Base-by-base conservation (phyloP, 163 green algal species). In the Prototheca cutis region DNA sequence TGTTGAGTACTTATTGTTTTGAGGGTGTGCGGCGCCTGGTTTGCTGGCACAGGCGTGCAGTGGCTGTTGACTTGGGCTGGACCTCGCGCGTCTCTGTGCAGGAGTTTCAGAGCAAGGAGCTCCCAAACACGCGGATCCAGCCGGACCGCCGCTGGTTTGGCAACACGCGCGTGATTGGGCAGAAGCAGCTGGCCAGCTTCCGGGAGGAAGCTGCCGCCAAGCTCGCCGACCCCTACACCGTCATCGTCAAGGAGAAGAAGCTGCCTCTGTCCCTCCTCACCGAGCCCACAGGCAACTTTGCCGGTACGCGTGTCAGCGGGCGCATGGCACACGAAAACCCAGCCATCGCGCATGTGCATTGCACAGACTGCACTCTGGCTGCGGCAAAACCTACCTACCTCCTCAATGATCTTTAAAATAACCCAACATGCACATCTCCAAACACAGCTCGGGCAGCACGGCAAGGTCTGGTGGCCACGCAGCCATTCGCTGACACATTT, bases 101-200 rank as follows among this genome's bases (percentile, higher is more conserved):
- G 80, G 88, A 97, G 23, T 72, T 96, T 31, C 93, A 99, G 74
- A 90, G 75, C 36, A 94, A 89, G 62, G 91, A 95, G 6, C 74
- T 98, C 39, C 93, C 93, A 18, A 89, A 67, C 53, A 97, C 89
- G 23, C 80, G 93, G 28, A 98, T 99, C 61, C 82, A 95, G 59
- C 91, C 93, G 17, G 91, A 99, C 74, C 78, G 93, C 13, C 80
- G 93, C 23, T 96, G 89, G 88, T 96, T 96, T 73, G 92, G 92
- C 55, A 99, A 99, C 81, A 98, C 93, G 15, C 84, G 93, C 34
- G 88, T 97, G 3, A 86, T 98, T 23, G 92, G 92, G 2, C 87
- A 95, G 73, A 93, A 95, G 72, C 90, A 98, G 82, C 78, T 98
- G 34, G 84, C 96, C 64, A 66, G 81, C 54, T 98, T 98, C 61